A percentile compares a stretch with the other conserved stretches of the same genome.
These are phyloP conservation scores for Pseudogymnoascus verrucosus DNA, from an alignment of 2,329 filamentous ascomycete genomes.

Conservation along the genomic window DNA sequence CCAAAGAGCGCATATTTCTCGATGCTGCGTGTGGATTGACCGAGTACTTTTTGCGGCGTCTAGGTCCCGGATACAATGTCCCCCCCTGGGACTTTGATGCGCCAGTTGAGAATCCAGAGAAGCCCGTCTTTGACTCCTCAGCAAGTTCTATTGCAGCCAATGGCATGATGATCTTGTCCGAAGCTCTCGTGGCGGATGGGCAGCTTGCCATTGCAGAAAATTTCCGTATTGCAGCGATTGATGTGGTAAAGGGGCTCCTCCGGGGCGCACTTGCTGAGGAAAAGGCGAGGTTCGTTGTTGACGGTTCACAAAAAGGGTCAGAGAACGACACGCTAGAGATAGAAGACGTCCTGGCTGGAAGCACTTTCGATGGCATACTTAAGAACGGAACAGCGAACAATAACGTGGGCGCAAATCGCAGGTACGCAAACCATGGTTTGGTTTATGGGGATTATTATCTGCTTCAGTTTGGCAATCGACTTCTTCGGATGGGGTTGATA, in stretches of 20 bases:
- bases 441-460: constrained; percentile 22
- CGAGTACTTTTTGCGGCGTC: constrained; percentile 37
- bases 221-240: constrained; percentile 15
- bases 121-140: constrained; percentile 30
- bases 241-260: constrained; percentile 20
- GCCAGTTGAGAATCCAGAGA: constrained; percentile 14
- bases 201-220: constrained; percentile 8
- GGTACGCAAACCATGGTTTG: constrained; percentile 18
- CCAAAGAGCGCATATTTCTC: constrained; percentile 33
- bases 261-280: constrained; percentile 15
- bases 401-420: constrained; percentile 14
- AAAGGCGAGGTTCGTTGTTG: constrained; percentile 13
- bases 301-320: neutral
- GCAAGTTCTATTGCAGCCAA: constrained; percentile 36
- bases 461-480: constrained; percentile 18
- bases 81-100: constrained; percentile 17
- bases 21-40: constrained; percentile 36
- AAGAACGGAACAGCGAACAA: constrained; percentile 18
- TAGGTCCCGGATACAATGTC: constrained; percentile 18
- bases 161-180: constrained; percentile 33
- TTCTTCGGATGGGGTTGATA: constrained; percentile 18
- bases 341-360: neutral
- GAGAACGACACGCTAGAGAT: neutral
- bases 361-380: constrained; percentile 16
- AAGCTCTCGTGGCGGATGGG: constrained; percentile 24